These are phyloP conservation scores for Cutaneotrichosporon arboriforme DNA, from an alignment of 1,284 basidiomycete genomes.

Conservation along the genomic window DNA sequence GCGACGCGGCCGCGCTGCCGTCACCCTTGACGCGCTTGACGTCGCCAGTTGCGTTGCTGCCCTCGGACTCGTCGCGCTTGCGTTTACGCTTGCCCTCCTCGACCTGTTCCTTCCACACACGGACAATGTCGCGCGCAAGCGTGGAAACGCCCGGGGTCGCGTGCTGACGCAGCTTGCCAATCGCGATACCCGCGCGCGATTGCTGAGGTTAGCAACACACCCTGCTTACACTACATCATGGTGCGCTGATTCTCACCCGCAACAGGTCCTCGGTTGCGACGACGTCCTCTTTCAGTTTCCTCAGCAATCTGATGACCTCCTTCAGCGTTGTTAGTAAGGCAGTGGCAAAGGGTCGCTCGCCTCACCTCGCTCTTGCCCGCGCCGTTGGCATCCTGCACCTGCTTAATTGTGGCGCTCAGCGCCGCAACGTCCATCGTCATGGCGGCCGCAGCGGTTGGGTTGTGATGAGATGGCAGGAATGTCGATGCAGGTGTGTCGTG, in stretches of 20 bases:
- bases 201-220: conserved; percentile 16
- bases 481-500: background rate
- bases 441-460: too few relatives aligned
- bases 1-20: conserved; percentile 4
- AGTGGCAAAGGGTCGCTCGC: conserved; percentile 24
- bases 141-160: conserved; percentile 67
- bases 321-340: conserved; percentile 40
- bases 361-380: conserved; percentile 70
- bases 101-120: conserved; percentile 81
- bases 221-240: too few relatives aligned
- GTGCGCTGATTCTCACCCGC: too few relatives aligned
- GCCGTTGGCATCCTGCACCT: conserved; percentile 59
- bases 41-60: conserved; percentile 19
- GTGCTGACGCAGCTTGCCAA: conserved; percentile 81
- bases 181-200: conserved; percentile 84
- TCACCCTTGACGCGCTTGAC: conserved; percentile 38
- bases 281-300: conserved; percentile 68
- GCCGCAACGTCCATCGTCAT: conserved; percentile 32
- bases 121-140: conserved; percentile 87
- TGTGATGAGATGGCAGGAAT: too few relatives aligned
- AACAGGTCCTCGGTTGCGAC: conserved; percentile 79
- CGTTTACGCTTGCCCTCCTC: conserved; percentile 63
- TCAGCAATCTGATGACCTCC: conserved; percentile 68
- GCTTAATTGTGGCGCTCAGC: conserved; percentile 31
- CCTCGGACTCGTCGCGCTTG: conserved; percentile 30